A percentile compares a stretch with the other conserved stretches of the same genome.
Conservation (phyloP, 1,139 yeast genomes). For the Wickerhamiella infanticola region DNA sequence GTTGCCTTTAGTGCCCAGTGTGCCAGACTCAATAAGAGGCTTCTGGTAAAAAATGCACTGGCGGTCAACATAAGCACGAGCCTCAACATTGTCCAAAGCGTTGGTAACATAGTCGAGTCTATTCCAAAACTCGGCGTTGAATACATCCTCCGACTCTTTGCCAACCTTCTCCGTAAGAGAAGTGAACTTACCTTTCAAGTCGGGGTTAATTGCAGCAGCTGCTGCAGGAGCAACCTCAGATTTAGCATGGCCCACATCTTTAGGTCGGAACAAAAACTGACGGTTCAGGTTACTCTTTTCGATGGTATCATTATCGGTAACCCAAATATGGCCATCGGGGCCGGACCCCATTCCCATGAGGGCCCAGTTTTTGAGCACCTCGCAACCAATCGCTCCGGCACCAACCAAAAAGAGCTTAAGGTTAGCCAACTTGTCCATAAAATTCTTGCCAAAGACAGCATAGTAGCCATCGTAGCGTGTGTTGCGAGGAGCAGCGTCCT, state of each 20-base stretch:
- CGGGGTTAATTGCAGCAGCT: conserved; percentile 73
- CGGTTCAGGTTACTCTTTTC: conserved; percentile 93
- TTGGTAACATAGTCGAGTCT: conserved; percentile 77
- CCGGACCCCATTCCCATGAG: conserved; percentile 92
- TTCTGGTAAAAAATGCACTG: conserved; percentile 88
- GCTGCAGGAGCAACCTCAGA: conserved; percentile 85
- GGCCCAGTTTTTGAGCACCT: conserved; percentile 97
- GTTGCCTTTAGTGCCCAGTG: conserved; percentile 96
- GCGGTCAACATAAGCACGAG: conserved; percentile 93
- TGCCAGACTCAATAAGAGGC: conserved; percentile 89
- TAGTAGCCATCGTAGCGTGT: conserved; percentile 86
- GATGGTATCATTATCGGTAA: conserved; percentile 90
- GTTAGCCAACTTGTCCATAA: conserved; percentile 58
- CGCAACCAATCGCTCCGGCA: conserved; percentile 98
- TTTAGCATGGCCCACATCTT: conserved; percentile 84
- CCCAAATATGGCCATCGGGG: conserved; percentile 62
- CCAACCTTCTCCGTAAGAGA: conserved; percentile 81
- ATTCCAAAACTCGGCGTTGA: conserved; percentile 79
- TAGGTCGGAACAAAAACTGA: conserved; percentile 87
- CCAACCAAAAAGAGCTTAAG: conserved; percentile 84
- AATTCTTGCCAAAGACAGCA: conserved; percentile 79
- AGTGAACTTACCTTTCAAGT: conserved; percentile 58
- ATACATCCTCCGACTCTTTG: conserved; percentile 75
- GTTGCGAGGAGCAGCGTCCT: conserved; percentile 56
- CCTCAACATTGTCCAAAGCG: conserved; percentile 94